Percentiles rank a stretch among this genome's conserved stretches.
These are phyloP conservation scores for Tuber microsphaerosporum DNA, from an alignment of 495 filamentous ascomycete genomes.

Conservation along the genomic window DNA sequence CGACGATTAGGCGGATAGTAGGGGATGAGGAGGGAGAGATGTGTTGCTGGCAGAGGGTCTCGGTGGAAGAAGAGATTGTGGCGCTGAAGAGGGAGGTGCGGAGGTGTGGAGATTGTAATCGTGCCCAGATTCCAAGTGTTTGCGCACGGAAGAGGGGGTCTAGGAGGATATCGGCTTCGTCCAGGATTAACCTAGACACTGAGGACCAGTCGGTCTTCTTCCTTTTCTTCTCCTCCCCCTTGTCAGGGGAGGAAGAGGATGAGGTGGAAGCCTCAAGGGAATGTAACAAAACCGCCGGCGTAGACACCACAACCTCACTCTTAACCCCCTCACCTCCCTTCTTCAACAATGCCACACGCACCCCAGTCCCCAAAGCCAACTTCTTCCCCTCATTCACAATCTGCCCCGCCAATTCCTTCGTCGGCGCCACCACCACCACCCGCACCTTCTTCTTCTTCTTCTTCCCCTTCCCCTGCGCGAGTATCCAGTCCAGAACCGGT, in stretches of 20 bases:
- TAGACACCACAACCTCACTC: slow-evolving; percentile 82
- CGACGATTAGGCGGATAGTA: slow-evolving; percentile 78
- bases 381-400: slow-evolving; percentile 90
- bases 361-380: slow-evolving; percentile 64
- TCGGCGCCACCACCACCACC: slow-evolving; percentile 78
- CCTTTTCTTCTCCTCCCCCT: background rate
- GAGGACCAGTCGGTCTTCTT: background rate
- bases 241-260: slow-evolving; percentile 50
- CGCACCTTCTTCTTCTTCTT: slow-evolving; percentile 49
- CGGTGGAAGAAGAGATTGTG: slow-evolving; percentile 90
- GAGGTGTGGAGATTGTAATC: slow-evolving; percentile 53
- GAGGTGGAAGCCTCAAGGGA: slow-evolving; percentile 54
- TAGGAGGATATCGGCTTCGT: slow-evolving; percentile 91
- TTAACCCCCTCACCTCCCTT: slow-evolving; percentile 57
- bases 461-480: slow-evolving; percentile 46
- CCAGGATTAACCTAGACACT: slow-evolving; percentile 57
- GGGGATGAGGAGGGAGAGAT: slow-evolving; percentile 41
- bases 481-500: slow-evolving; percentile 67
- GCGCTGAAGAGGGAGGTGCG: slow-evolving; percentile 84
- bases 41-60: slow-evolving; percentile 41
- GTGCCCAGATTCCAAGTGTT: slow-evolving; percentile 76
- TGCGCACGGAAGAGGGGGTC: slow-evolving; percentile 87
- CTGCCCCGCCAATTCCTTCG: slow-evolving; percentile 82
- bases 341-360: slow-evolving; percentile 74
- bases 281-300: slow-evolving; percentile 70